These are phyloP conservation scores for Pseudocercospora fuligena DNA, from an alignment of 2,329 filamentous ascomycete species.

Conservation along the genomic window DNA sequence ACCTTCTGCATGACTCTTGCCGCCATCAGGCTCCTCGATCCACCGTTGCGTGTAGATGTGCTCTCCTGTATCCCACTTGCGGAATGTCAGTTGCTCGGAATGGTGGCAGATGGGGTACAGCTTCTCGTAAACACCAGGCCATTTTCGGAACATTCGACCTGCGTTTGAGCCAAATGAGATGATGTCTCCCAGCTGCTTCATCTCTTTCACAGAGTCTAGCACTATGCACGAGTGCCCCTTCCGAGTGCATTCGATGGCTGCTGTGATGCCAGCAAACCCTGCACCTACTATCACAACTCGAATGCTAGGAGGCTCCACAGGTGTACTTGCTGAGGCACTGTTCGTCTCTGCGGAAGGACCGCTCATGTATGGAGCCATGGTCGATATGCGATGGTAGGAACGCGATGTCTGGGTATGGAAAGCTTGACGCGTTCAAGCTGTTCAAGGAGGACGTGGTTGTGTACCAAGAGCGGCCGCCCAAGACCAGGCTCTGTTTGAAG, in stretches of 20 bases:
- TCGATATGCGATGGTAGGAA: neutral
- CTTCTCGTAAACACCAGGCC: slow-evolving; percentile 49
- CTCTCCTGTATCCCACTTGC: slow-evolving; percentile 38
- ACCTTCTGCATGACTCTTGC: slow-evolving; percentile 32
- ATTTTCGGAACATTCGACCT: slow-evolving; percentile 65
- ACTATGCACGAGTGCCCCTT: slow-evolving; percentile 65
- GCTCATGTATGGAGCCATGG: neutral
- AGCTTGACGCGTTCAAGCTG: slow-evolving; percentile 5
- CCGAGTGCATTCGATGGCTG: slow-evolving; percentile 66
- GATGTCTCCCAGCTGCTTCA: slow-evolving; percentile 65
- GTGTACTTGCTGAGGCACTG: neutral
- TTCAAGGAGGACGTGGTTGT: slow-evolving; percentile 1
- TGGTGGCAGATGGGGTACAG: slow-evolving; percentile 42
- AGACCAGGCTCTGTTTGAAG: neutral
- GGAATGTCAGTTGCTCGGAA: slow-evolving; percentile 37
- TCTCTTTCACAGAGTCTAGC: slow-evolving; percentile 61
- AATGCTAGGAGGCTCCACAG: slow-evolving; percentile 49
- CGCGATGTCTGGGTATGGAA: neutral
- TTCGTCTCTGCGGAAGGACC: neutral
- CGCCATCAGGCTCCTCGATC: slow-evolving; percentile 38
- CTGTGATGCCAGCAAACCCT: slow-evolving; percentile 66
- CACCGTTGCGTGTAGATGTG: slow-evolving; percentile 41
- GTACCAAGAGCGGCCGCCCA: neutral
- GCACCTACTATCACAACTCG: slow-evolving; percentile 59
- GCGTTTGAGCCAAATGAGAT: slow-evolving; percentile 67